Evolutionary conservation across 2,329 filamentous ascomycete species (phyloP).

Genomic region (Phyllosticta citriasiana): DNA sequence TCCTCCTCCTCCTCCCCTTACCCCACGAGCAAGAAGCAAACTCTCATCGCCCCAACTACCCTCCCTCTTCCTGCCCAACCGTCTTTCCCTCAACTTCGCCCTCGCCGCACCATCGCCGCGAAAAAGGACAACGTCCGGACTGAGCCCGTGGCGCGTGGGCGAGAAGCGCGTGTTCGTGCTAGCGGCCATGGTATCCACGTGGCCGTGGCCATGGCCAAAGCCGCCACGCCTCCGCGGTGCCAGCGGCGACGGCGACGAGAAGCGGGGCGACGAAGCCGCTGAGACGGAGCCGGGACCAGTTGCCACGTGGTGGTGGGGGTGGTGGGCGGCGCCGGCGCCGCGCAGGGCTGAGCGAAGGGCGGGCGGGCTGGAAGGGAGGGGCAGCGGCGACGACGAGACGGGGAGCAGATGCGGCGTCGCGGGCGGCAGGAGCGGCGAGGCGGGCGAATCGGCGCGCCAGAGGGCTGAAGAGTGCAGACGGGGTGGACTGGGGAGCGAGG

Average conservation of each 20-base stretch:
- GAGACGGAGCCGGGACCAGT: background rate
- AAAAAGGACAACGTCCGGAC: constrained; percentile 3
- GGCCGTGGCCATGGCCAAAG: no score
- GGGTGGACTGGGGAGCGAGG: background rate
- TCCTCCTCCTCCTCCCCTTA: no score
- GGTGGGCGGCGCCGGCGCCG: no score
- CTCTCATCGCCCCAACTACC: background rate
- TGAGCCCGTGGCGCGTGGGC: constrained; percentile 49
- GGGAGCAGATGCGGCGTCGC: background rate
- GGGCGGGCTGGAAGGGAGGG: background rate
- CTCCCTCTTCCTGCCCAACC: background rate
- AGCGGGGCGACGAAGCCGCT: background rate
- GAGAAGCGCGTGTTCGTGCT: constrained; percentile 33
- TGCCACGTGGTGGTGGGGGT: background rate
- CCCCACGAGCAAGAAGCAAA: background rate
- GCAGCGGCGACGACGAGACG: background rate
- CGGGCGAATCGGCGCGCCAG: background rate
- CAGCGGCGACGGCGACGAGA: background rate
- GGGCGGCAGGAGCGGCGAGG: background rate
- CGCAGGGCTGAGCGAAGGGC: background rate
- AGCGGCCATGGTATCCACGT: no score
- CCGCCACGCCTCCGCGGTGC: no score
- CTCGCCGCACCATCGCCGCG: constrained; percentile 1
- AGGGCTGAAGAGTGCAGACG: background rate
- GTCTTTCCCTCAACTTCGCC: background rate